Base-by-base conservation (phyloP, 176 grass and related monocot species). In the Triticum dicoccoides region DNA sequence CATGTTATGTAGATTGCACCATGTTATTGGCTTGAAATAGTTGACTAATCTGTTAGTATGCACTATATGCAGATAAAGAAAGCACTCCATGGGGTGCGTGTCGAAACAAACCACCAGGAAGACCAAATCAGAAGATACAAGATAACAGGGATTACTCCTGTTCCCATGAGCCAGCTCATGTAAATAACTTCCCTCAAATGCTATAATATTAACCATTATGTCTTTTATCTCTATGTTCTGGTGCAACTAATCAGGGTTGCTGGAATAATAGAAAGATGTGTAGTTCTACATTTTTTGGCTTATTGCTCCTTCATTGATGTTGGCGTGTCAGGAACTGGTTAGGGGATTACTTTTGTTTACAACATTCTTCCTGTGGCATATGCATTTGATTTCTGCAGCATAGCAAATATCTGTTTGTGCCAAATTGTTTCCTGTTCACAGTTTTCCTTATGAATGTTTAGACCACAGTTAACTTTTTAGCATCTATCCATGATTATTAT, bases 21-120 rank as follows among this genome's bases (percentile, higher is more conserved):
- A 23, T 54, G 21, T 13, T 65, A 52, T 73, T 38, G 21, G 4
- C 18, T 54, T 6, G 12, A 65, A 65, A 62, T 73, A 37, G 3
- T 82, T 62, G 37, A 73, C 73, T n/a, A 15, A 51, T 70, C 34
- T 78, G 18, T 24, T 35, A 11, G 11, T 69, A 42, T 74, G 34
- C 11, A n/a, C 61, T 24, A 29, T 84, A 12, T 82, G 33, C 65
- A 95, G 95, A 78, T 97, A 91, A 95, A 93, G 88, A 97, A 91
- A 90, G 86, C 85, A 47, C 49, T 97, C 18, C 82, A 80, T 1
- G 91, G 92, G 67, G 80, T 97, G n/a, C 82, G 79, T 63, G 89
- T 97, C 73, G 91, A 97, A 85, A 88, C 87, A 70, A 93, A 44
- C 11, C 92, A 97, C 44, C 91, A 90, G 23, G 11, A n/a, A 62